These are phyloP conservation scores for Exserohilum rostratum DNA, from an alignment of 2,329 filamentous ascomycete genomes.

Conservation along the genomic window DNA sequence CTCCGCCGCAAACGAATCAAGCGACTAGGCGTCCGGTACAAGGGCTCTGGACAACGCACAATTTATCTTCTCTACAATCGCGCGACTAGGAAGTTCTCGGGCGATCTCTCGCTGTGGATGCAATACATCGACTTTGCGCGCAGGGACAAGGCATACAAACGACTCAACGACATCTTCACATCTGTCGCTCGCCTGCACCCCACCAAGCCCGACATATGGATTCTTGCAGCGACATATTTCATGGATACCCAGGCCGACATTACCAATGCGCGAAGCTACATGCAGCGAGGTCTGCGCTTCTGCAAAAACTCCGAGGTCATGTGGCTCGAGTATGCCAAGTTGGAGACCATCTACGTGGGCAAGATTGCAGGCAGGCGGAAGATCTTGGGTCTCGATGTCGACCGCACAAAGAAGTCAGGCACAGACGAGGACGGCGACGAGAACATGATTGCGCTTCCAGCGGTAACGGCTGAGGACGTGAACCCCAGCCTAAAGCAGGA, in stretches of 20 bases:
- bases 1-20: constrained; percentile 83
- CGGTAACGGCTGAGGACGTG: constrained; percentile 67
- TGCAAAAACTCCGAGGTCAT: constrained; percentile 75
- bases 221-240: constrained; percentile 77
- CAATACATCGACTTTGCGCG: constrained; percentile 85
- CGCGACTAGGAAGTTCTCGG: constrained; percentile 81
- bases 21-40: constrained; percentile 76
- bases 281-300: constrained; percentile 90
- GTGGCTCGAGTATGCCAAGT: constrained; percentile 88
- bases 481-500: constrained; percentile 60
- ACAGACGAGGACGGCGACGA: constrained; percentile 54
- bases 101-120: constrained; percentile 82
- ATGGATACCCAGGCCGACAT: constrained; percentile 85
- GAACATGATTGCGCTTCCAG: constrained; percentile 61
- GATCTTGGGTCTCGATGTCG: constrained; percentile 66
- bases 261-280: constrained; percentile 78
- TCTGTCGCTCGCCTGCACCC: constrained; percentile 84
- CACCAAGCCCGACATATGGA: constrained; percentile 81
- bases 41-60: constrained; percentile 75
- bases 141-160: constrained; percentile 67
- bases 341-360: constrained; percentile 90
- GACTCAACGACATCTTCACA: constrained; percentile 65
- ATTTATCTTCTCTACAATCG: constrained; percentile 91
- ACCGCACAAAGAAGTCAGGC: constrained; percentile 51
- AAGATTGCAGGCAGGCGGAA: constrained; percentile 77